Base-by-base conservation (phyloP, 73 alveolate species). In the Tetrahymena thermophila region DNA sequence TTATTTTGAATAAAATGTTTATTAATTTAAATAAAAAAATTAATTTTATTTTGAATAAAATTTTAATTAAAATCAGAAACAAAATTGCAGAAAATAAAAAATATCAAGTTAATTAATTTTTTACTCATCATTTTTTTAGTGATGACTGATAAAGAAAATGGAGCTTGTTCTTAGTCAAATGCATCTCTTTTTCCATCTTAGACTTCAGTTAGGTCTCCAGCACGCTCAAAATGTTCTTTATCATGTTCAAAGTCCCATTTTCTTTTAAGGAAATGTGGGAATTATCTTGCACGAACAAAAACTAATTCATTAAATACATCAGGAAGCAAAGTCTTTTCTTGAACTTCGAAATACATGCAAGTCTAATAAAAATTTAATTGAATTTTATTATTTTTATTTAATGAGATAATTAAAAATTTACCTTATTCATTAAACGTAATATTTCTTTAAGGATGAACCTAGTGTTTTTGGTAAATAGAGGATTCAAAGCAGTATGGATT, bases 251-350 rank as follows among this genome's bases (percentile, higher is more conserved):
- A 95, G 94, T 99, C 99, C 99, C 99, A 98, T 96, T 98, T 97
- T 93, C 98, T 97, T 96, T 98, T 97, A 19, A 98, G 95, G 98
- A 99, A 98, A 96, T 98, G 99, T 93, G 99, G 99, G 98, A 99
- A 99, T 96, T 98, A 95, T 95, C 99, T 98, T 35, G 98, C 95
- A 85, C 99, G 98, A 15, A 99, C 99, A 94, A 97, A 98, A 37
- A 98, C 96, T 34, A 99, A 97, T 83, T 99, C 99, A 94, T 98
- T 98, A 97, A 98, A 99, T 56, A 98, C 97, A 93, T 97, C 97
- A 34, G 99, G 99, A 8, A 98, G 96, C 23, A 98, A 96, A 28
- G 99, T 98, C 57, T 94, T 94, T 85, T 98, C 99, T 35, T 99
- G 97, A 43, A 98, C 98, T 96, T 99, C 99, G 83, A 98, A 99